Percentiles rank a stretch among this genome's conserved stretches.
Evolutionary conservation across 768 basidiomycete genomes (phyloP).

Genomic region (Naganishia friedmannii): DNA sequence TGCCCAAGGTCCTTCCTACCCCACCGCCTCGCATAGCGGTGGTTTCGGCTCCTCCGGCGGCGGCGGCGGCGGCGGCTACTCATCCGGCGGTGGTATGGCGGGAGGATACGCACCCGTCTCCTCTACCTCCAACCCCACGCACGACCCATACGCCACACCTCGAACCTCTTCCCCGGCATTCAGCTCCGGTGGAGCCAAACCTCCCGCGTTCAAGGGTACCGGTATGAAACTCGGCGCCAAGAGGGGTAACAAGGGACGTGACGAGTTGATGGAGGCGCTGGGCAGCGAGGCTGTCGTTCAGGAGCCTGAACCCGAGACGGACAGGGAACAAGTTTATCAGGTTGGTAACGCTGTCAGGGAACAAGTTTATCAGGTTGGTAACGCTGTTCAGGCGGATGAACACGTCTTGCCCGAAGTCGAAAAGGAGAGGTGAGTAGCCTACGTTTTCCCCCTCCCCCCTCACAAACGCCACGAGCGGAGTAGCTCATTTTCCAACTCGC

Average conservation of each 20-base stretch:
- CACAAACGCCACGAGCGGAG: not conserved
- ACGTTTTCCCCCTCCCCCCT: no score
- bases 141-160: constrained; percentile 35
- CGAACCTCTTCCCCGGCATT: constrained; percentile 36
- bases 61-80: not conserved
- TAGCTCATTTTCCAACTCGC: not conserved
- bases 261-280: constrained; percentile 76
- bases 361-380: constrained; percentile 13
- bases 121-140: constrained; percentile 62
- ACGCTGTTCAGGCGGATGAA: constrained; percentile 42
- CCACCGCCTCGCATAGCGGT: not conserved
- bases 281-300: constrained; percentile 62
- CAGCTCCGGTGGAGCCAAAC: constrained; percentile 29
- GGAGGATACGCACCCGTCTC: constrained; percentile 67
- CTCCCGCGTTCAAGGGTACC: constrained; percentile 81
- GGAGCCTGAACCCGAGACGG: constrained; percentile 16
- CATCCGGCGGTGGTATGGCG: constrained; percentile 60
- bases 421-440: constrained; percentile 63
- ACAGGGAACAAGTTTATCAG: constrained; percentile 25
- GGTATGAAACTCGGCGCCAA: constrained; percentile 97
- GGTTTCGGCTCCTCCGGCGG: not conserved
- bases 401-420: constrained; percentile 66
- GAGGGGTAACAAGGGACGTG: constrained; percentile 67
- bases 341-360: not conserved
- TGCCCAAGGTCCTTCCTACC: constrained; percentile 30